phyloP scores from a whole-genome alignment of 2,329 filamentous ascomycete species.

The Chaetomium globosum region DNA sequence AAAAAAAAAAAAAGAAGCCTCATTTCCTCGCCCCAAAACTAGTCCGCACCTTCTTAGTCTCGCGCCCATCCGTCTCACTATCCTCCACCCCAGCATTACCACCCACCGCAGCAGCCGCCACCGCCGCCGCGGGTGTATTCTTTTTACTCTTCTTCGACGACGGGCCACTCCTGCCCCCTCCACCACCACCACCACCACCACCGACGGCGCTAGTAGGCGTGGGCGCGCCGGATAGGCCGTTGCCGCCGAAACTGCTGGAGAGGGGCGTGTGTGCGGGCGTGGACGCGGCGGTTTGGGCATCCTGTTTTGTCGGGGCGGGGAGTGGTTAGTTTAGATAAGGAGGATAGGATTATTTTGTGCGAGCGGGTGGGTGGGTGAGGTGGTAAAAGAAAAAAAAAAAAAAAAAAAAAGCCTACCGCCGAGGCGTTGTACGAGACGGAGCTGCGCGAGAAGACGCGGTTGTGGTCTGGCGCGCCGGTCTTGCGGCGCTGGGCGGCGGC shows the following conservation, averaged over 20 bases:
- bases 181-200: constrained; percentile 34
- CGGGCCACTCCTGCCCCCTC: constrained; percentile 35
- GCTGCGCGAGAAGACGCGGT: constrained; percentile 71
- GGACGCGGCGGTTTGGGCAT: constrained; percentile 50
- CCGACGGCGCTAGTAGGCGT: constrained; percentile 59
- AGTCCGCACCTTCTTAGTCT: constrained; percentile 59
- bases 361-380: not conserved
- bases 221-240: constrained; percentile 53
- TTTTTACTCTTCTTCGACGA: constrained; percentile 59
- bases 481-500: constrained; percentile 65
- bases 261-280: constrained; percentile 59
- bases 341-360: too few relatives aligned
- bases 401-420: constrained; percentile 30
- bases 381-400: not conserved
- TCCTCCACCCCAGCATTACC: constrained; percentile 43
- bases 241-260: constrained; percentile 56
- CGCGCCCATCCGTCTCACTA: constrained; percentile 60
- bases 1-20: constrained; percentile 40
- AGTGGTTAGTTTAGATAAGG: not conserved
- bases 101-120: constrained; percentile 33
- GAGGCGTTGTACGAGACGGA: constrained; percentile 62
- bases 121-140: constrained; percentile 34
- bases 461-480: constrained; percentile 66
- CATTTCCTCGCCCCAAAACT: constrained; percentile 58
- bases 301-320: constrained; percentile 38